Evolutionary conservation across 768 basidiomycete species (phyloP).

Genomic region (Boletus barrowsii): DNA sequence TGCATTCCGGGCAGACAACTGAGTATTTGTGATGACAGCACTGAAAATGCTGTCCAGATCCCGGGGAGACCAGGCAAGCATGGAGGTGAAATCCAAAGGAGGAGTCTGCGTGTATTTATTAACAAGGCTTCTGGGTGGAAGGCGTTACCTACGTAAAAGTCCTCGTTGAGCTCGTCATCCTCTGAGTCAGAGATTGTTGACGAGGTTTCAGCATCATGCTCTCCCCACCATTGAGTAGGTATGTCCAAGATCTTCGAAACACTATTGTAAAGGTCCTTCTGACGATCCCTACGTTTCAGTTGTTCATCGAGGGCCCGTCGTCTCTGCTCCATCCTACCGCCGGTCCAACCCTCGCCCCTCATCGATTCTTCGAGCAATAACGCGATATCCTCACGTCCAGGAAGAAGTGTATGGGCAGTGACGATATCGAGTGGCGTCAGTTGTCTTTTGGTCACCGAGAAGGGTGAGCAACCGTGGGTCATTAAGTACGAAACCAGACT

Average conservation of each 20-base stretch:
- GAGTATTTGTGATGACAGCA: conserved; percentile 75
- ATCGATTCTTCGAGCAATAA: conserved; percentile 87
- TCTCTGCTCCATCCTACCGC: conserved; percentile 69
- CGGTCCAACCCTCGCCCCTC: conserved; percentile 80
- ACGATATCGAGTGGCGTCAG: conserved; percentile 89
- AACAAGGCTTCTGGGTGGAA: conserved; percentile 1
- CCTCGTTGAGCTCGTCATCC: conserved; percentile 49
- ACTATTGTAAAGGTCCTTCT: conserved; percentile 53
- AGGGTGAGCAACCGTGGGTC: conserved; percentile 86
- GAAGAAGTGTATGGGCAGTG: conserved; percentile 75
- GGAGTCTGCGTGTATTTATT: conserved; percentile 53
- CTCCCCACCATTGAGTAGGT: conserved; percentile 63
- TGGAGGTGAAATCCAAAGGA: conserved; percentile 70
- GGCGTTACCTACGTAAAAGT: conserved; percentile 42
- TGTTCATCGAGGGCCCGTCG: conserved; percentile 59
- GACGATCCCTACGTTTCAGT: conserved; percentile 49
- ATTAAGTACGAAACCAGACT: conserved; percentile 90
- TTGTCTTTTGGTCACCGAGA: conserved; percentile 70
- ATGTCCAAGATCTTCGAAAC: conserved; percentile 58
- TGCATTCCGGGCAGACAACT: conserved; percentile 65
- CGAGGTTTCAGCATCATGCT: conserved; percentile 42
- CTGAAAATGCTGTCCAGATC: conserved; percentile 76
- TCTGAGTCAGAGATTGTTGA: conserved; percentile 45
- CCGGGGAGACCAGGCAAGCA: conserved; percentile 90
- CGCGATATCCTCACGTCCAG: conserved; percentile 81